Evolutionary conservation across 2,329 filamentous ascomycete species (phyloP).

Genomic region (Ceratocystis ficicola): DNA sequence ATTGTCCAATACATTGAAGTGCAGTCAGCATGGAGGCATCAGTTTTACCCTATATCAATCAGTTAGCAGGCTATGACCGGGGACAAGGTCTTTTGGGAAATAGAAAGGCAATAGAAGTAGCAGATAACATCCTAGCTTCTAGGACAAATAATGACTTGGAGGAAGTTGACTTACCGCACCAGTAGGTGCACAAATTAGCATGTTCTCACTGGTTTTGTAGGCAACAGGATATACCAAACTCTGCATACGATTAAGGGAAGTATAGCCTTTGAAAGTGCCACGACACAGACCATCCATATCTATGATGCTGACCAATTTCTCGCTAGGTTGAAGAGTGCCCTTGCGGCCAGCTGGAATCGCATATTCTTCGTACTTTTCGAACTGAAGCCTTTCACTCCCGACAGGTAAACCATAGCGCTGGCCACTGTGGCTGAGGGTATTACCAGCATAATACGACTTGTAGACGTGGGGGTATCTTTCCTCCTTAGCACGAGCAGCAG

Average conservation of each 20-base stretch:
- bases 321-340: constrained; percentile 58
- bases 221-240: constrained; percentile 91
- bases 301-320: constrained; percentile 63
- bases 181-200: constrained; percentile 95
- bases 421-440: constrained; percentile 67
- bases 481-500: constrained; percentile 57
- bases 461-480: constrained; percentile 90
- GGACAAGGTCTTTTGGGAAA: background rate
- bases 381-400: constrained; percentile 59
- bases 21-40: constrained; percentile 97
- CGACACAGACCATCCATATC: constrained; percentile 82
- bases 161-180: constrained; percentile 53
- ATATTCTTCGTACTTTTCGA: constrained; percentile 78
- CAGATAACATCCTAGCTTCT: too few species aligned
- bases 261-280: constrained; percentile 90
- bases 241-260: constrained; percentile 92
- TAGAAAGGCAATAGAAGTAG: background rate
- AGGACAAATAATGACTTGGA: background rate
- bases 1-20: constrained; percentile 77
- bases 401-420: constrained; percentile 70
- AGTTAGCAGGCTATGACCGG: background rate
- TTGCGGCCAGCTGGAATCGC: constrained; percentile 71
- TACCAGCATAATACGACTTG: constrained; percentile 68
- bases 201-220: constrained; percentile 93
- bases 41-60: constrained; percentile 63